These are phyloP conservation scores for Populus hybrid DNA, from an alignment of 441 rosid species.

Conservation along the genomic window DNA sequence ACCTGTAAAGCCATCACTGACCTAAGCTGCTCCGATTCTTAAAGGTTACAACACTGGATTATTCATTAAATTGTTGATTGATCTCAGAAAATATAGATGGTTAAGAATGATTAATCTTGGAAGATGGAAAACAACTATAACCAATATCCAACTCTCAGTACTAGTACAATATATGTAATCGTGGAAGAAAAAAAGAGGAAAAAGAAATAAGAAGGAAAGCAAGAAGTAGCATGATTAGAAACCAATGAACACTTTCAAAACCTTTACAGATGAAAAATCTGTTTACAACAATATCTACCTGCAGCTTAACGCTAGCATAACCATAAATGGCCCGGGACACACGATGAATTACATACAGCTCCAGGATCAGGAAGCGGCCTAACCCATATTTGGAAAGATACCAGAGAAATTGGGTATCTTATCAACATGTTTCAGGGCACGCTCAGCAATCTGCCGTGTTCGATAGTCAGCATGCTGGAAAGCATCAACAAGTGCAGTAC, in stretches of 20 bases:
- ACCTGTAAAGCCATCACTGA: too few species aligned
- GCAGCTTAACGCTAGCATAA: constrained; percentile 20
- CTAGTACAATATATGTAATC: constrained; percentile 11
- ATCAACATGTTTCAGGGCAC: constrained; percentile 83
- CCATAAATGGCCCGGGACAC: constrained; percentile 17
- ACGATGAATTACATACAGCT: constrained; percentile 31
- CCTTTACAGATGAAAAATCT: constrained; percentile 30
- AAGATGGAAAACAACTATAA: neutral
- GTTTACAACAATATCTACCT: constrained; percentile 35
- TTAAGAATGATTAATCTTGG: neutral
- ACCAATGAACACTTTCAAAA: constrained; percentile 21
- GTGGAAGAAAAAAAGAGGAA: constrained; percentile 15
- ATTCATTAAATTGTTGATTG: neutral
- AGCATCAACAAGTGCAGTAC: constrained; percentile 89
- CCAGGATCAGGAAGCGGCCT: constrained; percentile 14
- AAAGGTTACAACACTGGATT: neutral
- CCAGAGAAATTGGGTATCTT: constrained; percentile 93
- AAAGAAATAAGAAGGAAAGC: constrained; percentile 2
- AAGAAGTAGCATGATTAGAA: constrained; percentile 14
- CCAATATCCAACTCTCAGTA: constrained; percentile 8
- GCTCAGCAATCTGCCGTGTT: constrained; percentile 92
- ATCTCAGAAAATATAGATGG: neutral
- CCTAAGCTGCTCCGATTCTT: neutral
- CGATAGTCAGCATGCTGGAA: constrained; percentile 84
- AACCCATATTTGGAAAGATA: constrained; percentile 61